phyloP scores from a whole-genome alignment of 106 monocot genomes.

The Vanilla planifolia region DNA sequence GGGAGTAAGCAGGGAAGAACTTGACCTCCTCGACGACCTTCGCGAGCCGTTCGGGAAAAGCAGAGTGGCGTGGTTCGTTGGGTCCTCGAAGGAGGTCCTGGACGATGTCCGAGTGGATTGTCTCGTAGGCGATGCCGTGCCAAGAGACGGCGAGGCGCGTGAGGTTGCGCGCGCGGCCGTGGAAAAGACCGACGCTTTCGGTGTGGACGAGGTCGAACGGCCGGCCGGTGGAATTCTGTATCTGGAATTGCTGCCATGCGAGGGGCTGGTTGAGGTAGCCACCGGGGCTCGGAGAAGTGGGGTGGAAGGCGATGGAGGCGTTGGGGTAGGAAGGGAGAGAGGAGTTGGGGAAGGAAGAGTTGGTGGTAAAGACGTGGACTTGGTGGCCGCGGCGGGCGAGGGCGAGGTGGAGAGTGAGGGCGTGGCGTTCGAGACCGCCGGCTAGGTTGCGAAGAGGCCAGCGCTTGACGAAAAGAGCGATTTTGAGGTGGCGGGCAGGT shows the following conservation, averaged over 20 bases:
- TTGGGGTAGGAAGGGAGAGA: conserved; percentile 2
- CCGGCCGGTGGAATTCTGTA: conserved; percentile 28
- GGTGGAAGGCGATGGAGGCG: conserved; percentile 35
- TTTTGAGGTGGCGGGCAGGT: conserved; percentile 50
- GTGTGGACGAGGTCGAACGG: conserved; percentile 73
- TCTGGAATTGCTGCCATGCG: conserved; percentile 52
- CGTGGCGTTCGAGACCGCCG: conserved; percentile 86
- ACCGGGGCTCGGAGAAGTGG: conserved; percentile 37
- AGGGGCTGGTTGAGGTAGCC: conserved; percentile 68
- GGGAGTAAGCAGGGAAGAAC: conserved; percentile 66
- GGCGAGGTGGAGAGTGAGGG: conserved; percentile 68
- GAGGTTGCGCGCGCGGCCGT: conserved; percentile 52
- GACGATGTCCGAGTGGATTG: conserved; percentile 80
- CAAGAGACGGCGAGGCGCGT: conserved; percentile 66
- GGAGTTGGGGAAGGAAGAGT: conserved; percentile 19
- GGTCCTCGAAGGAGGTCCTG: conserved; percentile 55
- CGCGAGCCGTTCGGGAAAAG: conserved; percentile 26
- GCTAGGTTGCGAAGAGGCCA: conserved; percentile 59
- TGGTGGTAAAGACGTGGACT: conserved; percentile 69
- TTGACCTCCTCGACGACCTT: conserved; percentile 78
- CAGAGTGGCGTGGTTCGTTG: conserved; percentile 17
- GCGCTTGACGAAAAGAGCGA: conserved; percentile 78
- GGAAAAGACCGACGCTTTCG: conserved; percentile 67
- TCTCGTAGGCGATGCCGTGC: conserved; percentile 91
- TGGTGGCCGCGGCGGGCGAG: conserved; percentile 67